Percentiles rank a stretch among this genome's conserved stretches.
Conservation (phyloP, 2,329 filamentous ascomycete species). For the Gaeumannomyces tritici region DNA sequence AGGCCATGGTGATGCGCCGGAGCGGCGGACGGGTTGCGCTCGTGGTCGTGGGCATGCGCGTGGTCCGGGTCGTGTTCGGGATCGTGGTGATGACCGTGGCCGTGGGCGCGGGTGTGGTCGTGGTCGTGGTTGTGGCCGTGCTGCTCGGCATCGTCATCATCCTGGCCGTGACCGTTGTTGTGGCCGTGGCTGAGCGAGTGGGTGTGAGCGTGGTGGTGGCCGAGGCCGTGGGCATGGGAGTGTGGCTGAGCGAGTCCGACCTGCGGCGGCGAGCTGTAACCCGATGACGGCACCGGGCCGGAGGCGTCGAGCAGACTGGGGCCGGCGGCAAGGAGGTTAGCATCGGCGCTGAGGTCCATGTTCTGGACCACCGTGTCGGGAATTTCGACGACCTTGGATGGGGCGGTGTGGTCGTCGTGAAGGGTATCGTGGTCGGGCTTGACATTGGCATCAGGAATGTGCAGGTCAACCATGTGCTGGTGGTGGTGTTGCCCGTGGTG, state of each 20-base stretch:
- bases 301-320: slow-evolving; percentile 7
- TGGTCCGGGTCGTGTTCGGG: slow-evolving; percentile 12
- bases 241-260: not conserved
- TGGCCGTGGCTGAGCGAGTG: slow-evolving; percentile 15
- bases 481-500: not conserved
- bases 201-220: slow-evolving; percentile 8
- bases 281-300: not conserved
- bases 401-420: slow-evolving; percentile 1
- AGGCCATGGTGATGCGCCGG: slow-evolving; percentile 7
- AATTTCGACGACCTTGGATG: not conserved
- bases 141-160: slow-evolving; percentile 1
- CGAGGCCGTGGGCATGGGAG: not conserved
- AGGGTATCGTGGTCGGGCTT: slow-evolving; percentile 3
- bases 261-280: slow-evolving; percentile 3
- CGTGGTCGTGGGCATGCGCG: slow-evolving; percentile 5
- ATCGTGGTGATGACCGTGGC: slow-evolving; percentile 13
- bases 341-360: slow-evolving; percentile 18
- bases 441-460: slow-evolving; percentile 1
- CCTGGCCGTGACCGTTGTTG: slow-evolving; percentile 14
- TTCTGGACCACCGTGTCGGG: not conserved
- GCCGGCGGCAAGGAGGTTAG: slow-evolving; percentile 21
- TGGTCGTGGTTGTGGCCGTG: not conserved
- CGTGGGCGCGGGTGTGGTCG: slow-evolving; percentile 11
- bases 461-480: slow-evolving; percentile 1
- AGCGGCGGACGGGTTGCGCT: slow-evolving; percentile 16